These are phyloP conservation scores for Cucumis variabilis DNA, from an alignment of 331 rosid species.

Conservation along the genomic window DNA sequence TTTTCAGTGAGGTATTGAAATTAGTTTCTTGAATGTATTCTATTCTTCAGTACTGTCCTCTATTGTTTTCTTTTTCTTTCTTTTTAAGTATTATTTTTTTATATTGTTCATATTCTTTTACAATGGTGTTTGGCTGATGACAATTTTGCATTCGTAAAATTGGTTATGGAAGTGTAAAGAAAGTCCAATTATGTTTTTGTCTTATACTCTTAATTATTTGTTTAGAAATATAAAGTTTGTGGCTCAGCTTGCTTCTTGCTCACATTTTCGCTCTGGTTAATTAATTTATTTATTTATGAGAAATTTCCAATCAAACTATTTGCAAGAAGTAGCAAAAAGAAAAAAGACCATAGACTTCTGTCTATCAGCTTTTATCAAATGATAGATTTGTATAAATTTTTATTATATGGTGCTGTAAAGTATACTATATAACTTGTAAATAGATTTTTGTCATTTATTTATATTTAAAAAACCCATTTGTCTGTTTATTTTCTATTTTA, in stretches of 20 bases:
- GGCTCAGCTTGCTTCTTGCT: not conserved
- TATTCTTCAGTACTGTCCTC: constrained; percentile 9
- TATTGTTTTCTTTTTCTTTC: not conserved
- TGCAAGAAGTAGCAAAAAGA: too few relatives aligned
- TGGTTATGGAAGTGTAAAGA: constrained; percentile 26
- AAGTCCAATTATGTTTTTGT: not conserved
- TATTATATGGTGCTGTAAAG: too few relatives aligned
- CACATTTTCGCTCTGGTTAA: not conserved
- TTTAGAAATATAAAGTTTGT: not conserved
- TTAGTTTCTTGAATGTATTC: not conserved
- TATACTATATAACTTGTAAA: too few relatives aligned
- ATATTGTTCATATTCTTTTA: constrained; percentile 29
- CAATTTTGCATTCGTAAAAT: constrained; percentile 26
- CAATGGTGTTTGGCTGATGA: constrained; percentile 24
- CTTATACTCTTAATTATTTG: not conserved
- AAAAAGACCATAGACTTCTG: too few relatives aligned
- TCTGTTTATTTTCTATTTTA: too few relatives aligned
- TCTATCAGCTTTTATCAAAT: too few relatives aligned
- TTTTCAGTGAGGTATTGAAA: not conserved
- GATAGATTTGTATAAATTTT: too few relatives aligned
- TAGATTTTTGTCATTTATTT: too few relatives aligned
- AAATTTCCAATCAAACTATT: too few relatives aligned
- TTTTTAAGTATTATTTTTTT: not conserved
- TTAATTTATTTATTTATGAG: not conserved
- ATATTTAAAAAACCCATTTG: too few relatives aligned